phyloP scores from a whole-genome alignment of 2,329 filamentous ascomycete species.

The Ascochyta lentis region DNA sequence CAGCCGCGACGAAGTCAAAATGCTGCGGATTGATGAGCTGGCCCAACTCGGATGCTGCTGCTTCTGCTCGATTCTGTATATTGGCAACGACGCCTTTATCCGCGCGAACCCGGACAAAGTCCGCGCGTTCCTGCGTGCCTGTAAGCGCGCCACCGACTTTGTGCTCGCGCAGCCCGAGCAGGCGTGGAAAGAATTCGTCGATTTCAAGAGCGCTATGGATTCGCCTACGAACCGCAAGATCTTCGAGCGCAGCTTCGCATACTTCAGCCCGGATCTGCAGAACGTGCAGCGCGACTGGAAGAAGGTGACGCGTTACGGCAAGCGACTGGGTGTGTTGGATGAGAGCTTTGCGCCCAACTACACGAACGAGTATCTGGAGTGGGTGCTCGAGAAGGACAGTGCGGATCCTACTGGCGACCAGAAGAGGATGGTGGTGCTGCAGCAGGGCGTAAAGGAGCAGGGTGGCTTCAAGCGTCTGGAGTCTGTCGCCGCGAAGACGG shows the following conservation, averaged over 20 bases:
- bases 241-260: constrained; percentile 78
- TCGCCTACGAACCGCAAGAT: constrained; percentile 76
- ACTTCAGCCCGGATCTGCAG: constrained; percentile 76
- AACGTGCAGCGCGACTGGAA: constrained; percentile 77
- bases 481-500: constrained; percentile 18
- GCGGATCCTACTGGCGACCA: constrained; percentile 74
- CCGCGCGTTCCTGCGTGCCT: constrained; percentile 71
- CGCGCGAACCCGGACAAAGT: constrained; percentile 70
- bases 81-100: constrained; percentile 76
- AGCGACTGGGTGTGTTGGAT: constrained; percentile 72
- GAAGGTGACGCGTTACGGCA: constrained; percentile 79
- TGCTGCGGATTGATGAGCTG: constrained; percentile 82
- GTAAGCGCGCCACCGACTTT: constrained; percentile 77
- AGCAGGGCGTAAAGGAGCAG: constrained; percentile 68
- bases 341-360: constrained; percentile 73
- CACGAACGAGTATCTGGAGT: constrained; percentile 73
- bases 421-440: constrained; percentile 74
- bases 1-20: constrained; percentile 72
- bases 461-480: constrained; percentile 64
- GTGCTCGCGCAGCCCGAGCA: constrained; percentile 68
- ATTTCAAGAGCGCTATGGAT: constrained; percentile 74
- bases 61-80: constrained; percentile 83
- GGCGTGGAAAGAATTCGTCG: constrained; percentile 73
- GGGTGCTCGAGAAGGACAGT: constrained; percentile 70
- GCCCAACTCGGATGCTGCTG: constrained; percentile 83